Evolutionary conservation across 2,329 filamentous ascomycete genomes (phyloP).

Genomic region (Thermoascus crustaceus): DNA sequence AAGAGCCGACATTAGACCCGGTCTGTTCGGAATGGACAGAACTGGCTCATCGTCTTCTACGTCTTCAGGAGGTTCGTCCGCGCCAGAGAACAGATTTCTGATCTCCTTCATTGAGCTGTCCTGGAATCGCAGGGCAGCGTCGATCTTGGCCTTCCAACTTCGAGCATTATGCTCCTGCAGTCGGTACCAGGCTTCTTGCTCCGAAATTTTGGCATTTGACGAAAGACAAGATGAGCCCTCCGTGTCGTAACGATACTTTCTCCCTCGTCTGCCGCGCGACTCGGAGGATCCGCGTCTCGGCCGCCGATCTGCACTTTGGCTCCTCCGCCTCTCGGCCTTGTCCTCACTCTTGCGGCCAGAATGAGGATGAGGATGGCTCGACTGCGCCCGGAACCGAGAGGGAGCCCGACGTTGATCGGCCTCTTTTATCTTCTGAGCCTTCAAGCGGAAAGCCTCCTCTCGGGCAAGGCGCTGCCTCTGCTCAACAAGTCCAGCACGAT

Average conservation of each 20-base stretch:
- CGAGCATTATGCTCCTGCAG: slow-evolving; percentile 75
- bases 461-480: slow-evolving; percentile 83
- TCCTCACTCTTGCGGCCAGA: slow-evolving; percentile 31
- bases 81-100: slow-evolving; percentile 70
- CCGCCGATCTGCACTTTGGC: slow-evolving; percentile 49
- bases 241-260: slow-evolving; percentile 61
- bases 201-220: slow-evolving; percentile 61
- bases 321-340: slow-evolving; percentile 42
- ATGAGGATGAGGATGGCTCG: slow-evolving; percentile 39
- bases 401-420: slow-evolving; percentile 47
- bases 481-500: slow-evolving; percentile 78
- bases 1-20: slow-evolving; percentile 69
- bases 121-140: slow-evolving; percentile 62
- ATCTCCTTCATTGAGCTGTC: slow-evolving; percentile 69
- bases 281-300: slow-evolving; percentile 22
- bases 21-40: slow-evolving; percentile 74
- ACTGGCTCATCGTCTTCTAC: slow-evolving; percentile 76
- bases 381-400: slow-evolving; percentile 47
- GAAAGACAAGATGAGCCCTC: slow-evolving; percentile 67
- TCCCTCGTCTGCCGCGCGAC: slow-evolving; percentile 28
- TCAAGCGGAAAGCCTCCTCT: slow-evolving; percentile 81
- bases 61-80: slow-evolving; percentile 72
- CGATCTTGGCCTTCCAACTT: slow-evolving; percentile 88
- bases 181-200: slow-evolving; percentile 66
- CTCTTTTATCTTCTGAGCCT: slow-evolving; percentile 74